Percentiles rank a stretch among this genome's conserved stretches.
phyloP scores from a whole-genome alignment of 176 grass and related monocot species.

The Hyparrhenia diplandra region DNA sequence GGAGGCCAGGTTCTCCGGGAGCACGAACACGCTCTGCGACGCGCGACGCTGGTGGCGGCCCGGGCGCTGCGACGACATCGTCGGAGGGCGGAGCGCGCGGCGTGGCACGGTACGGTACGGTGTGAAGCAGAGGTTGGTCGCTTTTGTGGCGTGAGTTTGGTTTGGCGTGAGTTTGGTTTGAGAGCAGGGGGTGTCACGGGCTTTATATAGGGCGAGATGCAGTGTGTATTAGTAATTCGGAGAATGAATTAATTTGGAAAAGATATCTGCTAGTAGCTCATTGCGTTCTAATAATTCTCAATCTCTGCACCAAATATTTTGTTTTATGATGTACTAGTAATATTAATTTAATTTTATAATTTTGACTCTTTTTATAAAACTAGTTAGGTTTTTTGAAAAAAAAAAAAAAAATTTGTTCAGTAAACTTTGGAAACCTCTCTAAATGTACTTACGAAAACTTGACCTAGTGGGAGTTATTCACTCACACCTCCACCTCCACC shows the following conservation, averaged over 20 bases:
- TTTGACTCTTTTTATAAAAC: too few species aligned
- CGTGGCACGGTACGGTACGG: background rate
- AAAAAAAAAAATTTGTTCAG: too few species aligned
- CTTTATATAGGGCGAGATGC: slow-evolving; percentile 26
- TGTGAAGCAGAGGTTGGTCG: background rate
- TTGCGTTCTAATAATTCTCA: too few species aligned
- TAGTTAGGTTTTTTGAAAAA: too few species aligned
- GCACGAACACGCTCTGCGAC: slow-evolving; percentile 70
- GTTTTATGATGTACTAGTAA: too few species aligned
- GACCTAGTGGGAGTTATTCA: background rate
- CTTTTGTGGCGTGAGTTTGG: too few species aligned
- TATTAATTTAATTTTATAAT: too few species aligned
- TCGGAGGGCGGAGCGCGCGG: background rate
- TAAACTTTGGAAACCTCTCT: too few species aligned
- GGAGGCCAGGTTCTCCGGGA: slow-evolving; percentile 56
- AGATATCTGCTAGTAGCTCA: too few species aligned
- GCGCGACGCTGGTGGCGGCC: slow-evolving; percentile 67
- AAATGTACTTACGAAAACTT: too few species aligned
- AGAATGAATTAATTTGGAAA: background rate
- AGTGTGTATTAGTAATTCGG: too few species aligned
- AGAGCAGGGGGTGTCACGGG: background rate
- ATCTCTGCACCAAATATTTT: too few species aligned
- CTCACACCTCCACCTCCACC: background rate
- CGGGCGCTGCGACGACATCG: slow-evolving; percentile 61
- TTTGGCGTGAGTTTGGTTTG: background rate